Conservation (phyloP, 2,329 filamentous ascomycete genomes). For the Hypoxylon sp. region DNA sequence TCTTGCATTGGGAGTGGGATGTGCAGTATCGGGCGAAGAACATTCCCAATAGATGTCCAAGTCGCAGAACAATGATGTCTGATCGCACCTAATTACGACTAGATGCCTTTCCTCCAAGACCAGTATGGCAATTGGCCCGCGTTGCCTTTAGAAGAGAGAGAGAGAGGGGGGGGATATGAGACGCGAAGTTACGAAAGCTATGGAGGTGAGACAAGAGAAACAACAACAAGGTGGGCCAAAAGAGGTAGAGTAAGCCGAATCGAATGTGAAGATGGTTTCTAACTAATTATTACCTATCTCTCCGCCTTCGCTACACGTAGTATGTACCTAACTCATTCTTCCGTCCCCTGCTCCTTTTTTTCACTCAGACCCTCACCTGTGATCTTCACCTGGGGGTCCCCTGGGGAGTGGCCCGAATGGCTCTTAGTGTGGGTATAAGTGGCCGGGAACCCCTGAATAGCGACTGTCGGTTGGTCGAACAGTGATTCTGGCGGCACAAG, state of each 20-base stretch:
- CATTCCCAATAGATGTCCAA: constrained; percentile 41
- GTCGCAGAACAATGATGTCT: constrained; percentile 37
- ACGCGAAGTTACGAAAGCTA: constrained; percentile 16
- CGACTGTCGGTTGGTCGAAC: constrained; percentile 31
- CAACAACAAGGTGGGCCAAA: too few relatives aligned
- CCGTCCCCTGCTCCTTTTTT: constrained; percentile 12
- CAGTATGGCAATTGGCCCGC: constrained; percentile 29
- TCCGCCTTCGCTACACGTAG: constrained; percentile 17
- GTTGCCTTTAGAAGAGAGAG: constrained; percentile 14
- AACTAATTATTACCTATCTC: constrained; percentile 9
- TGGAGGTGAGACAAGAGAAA: constrained; percentile 28
- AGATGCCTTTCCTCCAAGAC: constrained; percentile 17
- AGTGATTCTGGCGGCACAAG: constrained; percentile 35
- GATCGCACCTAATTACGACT: constrained; percentile 37
- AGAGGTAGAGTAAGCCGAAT: too few relatives aligned
- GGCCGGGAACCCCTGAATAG: constrained; percentile 31
- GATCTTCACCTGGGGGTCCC: constrained; percentile 35
- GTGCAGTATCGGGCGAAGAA: constrained; percentile 44
- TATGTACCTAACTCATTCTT: too few relatives aligned
- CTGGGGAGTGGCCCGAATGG: constrained; percentile 35
- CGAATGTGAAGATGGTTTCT: too few relatives aligned
- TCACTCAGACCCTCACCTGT: constrained; percentile 33
- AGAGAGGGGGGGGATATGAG: constrained; percentile 14
- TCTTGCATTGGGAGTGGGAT: constrained; percentile 45
- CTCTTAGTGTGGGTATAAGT: constrained; percentile 27